Evolutionary conservation across 768 basidiomycete genomes (phyloP).

Genomic region (Serendipita sp.): DNA sequence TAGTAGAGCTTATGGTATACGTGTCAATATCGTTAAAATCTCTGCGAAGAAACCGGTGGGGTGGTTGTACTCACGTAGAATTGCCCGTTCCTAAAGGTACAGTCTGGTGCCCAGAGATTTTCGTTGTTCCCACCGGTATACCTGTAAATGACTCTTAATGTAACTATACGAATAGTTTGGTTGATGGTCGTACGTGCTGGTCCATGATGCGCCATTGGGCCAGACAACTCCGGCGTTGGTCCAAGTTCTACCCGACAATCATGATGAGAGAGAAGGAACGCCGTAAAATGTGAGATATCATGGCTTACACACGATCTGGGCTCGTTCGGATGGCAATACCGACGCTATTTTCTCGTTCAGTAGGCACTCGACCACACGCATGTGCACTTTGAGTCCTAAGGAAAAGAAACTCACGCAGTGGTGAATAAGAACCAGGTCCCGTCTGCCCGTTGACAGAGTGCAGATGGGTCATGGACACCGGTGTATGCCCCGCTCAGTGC

Average conservation of each 20-base stretch:
- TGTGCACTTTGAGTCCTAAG: neutral
- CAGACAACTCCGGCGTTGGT: conserved; percentile 30
- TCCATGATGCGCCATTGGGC: conserved; percentile 35
- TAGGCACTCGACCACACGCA: neutral
- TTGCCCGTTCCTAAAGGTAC: conserved; percentile 15
- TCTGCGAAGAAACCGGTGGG: neutral
- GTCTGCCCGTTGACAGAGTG: neutral
- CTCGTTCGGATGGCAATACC: conserved; percentile 37
- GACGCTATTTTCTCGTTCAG: conserved; percentile 11
- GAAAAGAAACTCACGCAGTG: neutral
- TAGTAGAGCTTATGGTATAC: conserved; percentile 30
- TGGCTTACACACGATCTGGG: conserved; percentile 18
- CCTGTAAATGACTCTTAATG: neutral
- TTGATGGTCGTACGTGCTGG: conserved; percentile 27
- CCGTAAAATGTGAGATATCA: no score
- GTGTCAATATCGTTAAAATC: neutral
- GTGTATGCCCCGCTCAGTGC: neutral
- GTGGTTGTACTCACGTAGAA: conserved; percentile 13
- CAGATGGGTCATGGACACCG: neutral
- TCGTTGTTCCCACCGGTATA: neutral
- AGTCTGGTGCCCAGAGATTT: conserved; percentile 22
- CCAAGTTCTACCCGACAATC: conserved; percentile 17
- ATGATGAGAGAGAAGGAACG: neutral
- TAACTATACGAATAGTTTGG: conserved; percentile 20
- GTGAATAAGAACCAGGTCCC: neutral